Conservation (phyloP, 2,329 filamentous ascomycete species). For the Ceratocystis huliohia region DNA sequence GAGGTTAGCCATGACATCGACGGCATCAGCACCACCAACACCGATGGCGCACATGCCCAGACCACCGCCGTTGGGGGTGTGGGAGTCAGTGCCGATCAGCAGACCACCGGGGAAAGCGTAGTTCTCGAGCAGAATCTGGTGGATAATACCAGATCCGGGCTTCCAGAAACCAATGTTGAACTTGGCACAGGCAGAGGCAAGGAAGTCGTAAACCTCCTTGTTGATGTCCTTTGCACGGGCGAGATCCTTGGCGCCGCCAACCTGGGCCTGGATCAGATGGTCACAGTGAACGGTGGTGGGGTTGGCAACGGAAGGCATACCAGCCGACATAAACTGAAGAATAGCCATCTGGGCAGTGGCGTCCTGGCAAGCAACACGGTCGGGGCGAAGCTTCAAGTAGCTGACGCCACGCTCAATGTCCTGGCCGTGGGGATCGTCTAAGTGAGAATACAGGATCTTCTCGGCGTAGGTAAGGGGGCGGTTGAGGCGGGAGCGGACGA, state of each 20-base stretch:
- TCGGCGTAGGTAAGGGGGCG: slow-evolving; percentile 88
- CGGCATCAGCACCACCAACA: slow-evolving; percentile 95
- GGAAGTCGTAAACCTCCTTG: slow-evolving; percentile 98
- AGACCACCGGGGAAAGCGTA: slow-evolving; percentile 98
- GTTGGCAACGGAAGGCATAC: slow-evolving; percentile 89
- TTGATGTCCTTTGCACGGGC: slow-evolving; percentile 83
- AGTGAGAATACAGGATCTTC: slow-evolving; percentile 98
- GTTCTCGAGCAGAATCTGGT: slow-evolving; percentile 97
- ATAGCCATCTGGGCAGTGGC: slow-evolving; percentile 99
- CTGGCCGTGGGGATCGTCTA: slow-evolving; percentile 91
- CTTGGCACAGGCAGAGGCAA: slow-evolving; percentile 86
- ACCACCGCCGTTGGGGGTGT: slow-evolving; percentile 95
- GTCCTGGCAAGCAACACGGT: slow-evolving; percentile 98
- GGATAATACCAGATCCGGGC: slow-evolving; percentile 96
- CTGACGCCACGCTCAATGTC: slow-evolving; percentile 92
- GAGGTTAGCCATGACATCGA: slow-evolving; percentile 94
- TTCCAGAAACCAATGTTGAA: slow-evolving; percentile 99
- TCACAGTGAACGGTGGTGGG: slow-evolving; percentile 96
- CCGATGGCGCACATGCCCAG: slow-evolving; percentile 89
- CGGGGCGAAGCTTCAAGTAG: slow-evolving; percentile 91
- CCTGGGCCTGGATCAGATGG: slow-evolving; percentile 95
- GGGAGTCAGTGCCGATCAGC: slow-evolving; percentile 93
- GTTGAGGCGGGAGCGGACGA: slow-evolving; percentile 83
- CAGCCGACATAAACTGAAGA: slow-evolving; percentile 98
- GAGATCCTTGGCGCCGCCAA: slow-evolving; percentile 88